Percentiles rank a stretch among this genome's conserved stretches.
phyloP scores from a whole-genome alignment of 208 protist genomes.

The Trypanosoma grayi region DNA sequence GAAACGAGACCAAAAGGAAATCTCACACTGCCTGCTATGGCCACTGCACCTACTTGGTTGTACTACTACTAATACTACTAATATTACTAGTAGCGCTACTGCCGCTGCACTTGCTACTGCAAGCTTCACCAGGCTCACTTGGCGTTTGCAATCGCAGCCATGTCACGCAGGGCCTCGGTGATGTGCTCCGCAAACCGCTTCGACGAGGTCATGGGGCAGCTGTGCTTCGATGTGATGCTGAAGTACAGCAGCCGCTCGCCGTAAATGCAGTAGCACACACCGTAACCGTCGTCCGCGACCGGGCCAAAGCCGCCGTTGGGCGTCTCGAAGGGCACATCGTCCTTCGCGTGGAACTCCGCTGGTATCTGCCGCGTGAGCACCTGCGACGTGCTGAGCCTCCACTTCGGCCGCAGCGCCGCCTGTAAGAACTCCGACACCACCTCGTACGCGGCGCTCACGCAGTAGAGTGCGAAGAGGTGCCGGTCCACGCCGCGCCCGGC shows the following conservation, averaged over 20 bases:
- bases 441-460: constrained; percentile 48
- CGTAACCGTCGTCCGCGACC: constrained; percentile 81
- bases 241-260: constrained; percentile 69
- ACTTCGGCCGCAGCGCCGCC: constrained; percentile 52
- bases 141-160: constrained; percentile 24
- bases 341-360: constrained; percentile 34
- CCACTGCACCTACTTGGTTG: not conserved
- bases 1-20: not conserved
- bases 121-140: constrained; percentile 1
- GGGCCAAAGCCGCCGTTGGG: constrained; percentile 86
- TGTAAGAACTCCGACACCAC: constrained; percentile 69
- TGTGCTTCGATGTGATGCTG: constrained; percentile 77
- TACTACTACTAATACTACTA: not conserved
- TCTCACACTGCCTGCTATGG: too few species aligned
- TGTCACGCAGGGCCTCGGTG: constrained; percentile 36
- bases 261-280: constrained; percentile 86
- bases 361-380: constrained; percentile 67
- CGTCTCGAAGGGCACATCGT: constrained; percentile 40
- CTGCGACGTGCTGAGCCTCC: constrained; percentile 82
- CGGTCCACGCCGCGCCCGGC: constrained; percentile 78
- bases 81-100: not conserved
- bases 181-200: constrained; percentile 42
- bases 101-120: not conserved
- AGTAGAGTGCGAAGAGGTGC: constrained; percentile 87
- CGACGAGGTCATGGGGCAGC: constrained; percentile 38